Conservation (phyloP, 1,284 basidiomycete genomes). For the Somion occarium region DNA sequence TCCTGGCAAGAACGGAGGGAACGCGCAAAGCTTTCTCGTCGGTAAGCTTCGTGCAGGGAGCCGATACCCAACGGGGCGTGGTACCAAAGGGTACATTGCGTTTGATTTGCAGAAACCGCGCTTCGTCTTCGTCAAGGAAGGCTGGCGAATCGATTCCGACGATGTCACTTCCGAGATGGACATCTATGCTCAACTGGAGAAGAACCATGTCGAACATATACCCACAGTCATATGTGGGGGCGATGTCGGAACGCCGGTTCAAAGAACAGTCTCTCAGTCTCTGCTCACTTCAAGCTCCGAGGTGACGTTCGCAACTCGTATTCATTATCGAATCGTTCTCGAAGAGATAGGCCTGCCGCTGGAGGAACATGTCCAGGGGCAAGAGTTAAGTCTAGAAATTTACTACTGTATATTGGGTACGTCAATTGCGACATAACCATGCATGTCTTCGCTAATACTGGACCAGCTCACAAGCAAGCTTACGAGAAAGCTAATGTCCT, state of each 20-base stretch:
- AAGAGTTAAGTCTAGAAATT: no score
- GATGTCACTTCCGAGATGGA: neutral
- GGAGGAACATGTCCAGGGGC: constrained; percentile 1
- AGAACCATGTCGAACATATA: neutral
- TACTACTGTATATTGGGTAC: no score
- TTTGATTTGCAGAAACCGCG: constrained; percentile 4
- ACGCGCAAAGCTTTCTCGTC: no score
- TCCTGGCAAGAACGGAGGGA: no score
- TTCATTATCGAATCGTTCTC: constrained; percentile 1
- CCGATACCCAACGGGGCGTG: constrained; percentile 7
- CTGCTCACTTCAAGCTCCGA: no score
- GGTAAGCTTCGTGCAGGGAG: no score
- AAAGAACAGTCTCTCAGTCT: neutral
- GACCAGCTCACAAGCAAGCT: neutral
- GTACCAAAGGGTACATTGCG: constrained; percentile 9
- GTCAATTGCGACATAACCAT: no score
- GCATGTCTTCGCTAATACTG: no score
- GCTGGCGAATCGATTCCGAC: neutral
- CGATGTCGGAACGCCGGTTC: neutral
- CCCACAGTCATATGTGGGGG: neutral
- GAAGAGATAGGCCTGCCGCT: constrained; percentile 1
- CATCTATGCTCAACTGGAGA: neutral
- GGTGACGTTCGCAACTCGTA: no score
- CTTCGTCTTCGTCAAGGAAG: neutral
- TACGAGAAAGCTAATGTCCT: neutral